Evolutionary conservation across 116 monocot genomes (phyloP).

Genomic region (Posidonia oceanica): DNA sequence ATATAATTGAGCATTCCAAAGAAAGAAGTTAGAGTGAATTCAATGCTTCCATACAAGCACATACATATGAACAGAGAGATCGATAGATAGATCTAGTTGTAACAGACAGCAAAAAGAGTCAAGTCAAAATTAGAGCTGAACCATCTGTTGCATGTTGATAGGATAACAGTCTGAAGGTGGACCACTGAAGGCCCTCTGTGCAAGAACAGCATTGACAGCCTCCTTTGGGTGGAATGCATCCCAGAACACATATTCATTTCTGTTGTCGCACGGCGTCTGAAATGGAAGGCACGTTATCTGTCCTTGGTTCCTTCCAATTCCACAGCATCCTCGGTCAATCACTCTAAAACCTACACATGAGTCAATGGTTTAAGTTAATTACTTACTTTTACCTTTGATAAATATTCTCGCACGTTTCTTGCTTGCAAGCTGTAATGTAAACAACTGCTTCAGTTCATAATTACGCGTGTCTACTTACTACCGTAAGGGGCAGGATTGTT

Average conservation of each 20-base stretch:
- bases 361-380: not conserved
- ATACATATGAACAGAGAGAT: too few relatives aligned
- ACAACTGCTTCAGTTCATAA: too few relatives aligned
- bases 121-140: not conserved
- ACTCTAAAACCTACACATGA: conserved; percentile 42
- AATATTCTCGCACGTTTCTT: not conserved
- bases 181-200: conserved; percentile 41
- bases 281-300: conserved; percentile 56
- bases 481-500: conserved; percentile 55
- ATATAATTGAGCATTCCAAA: too few relatives aligned
- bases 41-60: too few relatives aligned
- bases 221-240: conserved; percentile 75
- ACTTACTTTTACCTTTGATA: not conserved
- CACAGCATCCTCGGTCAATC: conserved; percentile 55
- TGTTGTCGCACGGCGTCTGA: conserved; percentile 29
- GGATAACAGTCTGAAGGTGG: conserved; percentile 40
- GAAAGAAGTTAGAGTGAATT: too few relatives aligned
- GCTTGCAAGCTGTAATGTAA: too few relatives aligned
- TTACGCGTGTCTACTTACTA: conserved; percentile 1
- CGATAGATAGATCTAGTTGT: too few relatives aligned
- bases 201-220: conserved; percentile 51
- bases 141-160: conserved; percentile 57
- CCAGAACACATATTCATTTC: conserved; percentile 54
- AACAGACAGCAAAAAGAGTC: too few relatives aligned
- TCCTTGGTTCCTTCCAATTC: conserved; percentile 31